A percentile compares a stretch with the other conserved stretches of the same genome.
Conservation (phyloP, 2,329 filamentous ascomycete species). For the Chaetomiaceae sp. region DNA sequence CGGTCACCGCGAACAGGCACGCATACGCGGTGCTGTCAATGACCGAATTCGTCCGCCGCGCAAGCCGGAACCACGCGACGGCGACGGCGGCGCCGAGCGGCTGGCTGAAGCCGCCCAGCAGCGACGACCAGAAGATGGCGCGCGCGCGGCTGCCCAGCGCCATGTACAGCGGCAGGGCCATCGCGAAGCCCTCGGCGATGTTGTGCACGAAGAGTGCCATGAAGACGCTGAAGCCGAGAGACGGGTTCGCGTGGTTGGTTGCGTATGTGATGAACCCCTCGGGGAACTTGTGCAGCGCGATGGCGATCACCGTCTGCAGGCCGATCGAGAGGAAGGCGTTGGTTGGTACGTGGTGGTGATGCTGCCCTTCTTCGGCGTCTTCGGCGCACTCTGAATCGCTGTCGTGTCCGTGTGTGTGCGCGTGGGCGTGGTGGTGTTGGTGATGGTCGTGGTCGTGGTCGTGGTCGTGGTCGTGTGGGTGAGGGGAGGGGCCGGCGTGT, state of each 20-base stretch:
- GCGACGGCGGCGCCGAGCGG: conserved; percentile 80
- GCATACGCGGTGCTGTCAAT: conserved; percentile 61
- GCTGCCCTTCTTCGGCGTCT: conserved; percentile 50
- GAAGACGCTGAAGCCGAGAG: conserved; percentile 85
- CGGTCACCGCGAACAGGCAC: conserved; percentile 78
- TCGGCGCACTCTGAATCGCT: conserved; percentile 23
- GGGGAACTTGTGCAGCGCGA: conserved; percentile 92
- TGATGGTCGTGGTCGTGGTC: conserved; percentile 8
- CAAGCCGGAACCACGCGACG: conserved; percentile 76
- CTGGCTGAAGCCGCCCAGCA: conserved; percentile 82
- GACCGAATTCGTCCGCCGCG: conserved; percentile 43
- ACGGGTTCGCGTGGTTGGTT: conserved; percentile 91
- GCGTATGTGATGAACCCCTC: conserved; percentile 87
- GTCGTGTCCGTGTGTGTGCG: conserved; percentile 13
- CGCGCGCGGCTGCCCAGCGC: conserved; percentile 73
- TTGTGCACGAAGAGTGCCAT: conserved; percentile 96
- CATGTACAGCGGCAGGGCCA: conserved; percentile 88
- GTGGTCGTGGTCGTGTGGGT: too few species aligned
- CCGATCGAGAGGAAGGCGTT: conserved; percentile 93
- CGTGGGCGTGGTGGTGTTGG: conserved; percentile 2
- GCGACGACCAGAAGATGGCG: conserved; percentile 76
- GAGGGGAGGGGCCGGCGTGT: too few species aligned
- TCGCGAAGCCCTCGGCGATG: conserved; percentile 92
- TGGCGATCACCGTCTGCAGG: conserved; percentile 92
- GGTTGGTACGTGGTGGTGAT: conserved; percentile 91